Conservation (phyloP, 352 stramenopile genomes). For the Pythium plurisporium region DNA sequence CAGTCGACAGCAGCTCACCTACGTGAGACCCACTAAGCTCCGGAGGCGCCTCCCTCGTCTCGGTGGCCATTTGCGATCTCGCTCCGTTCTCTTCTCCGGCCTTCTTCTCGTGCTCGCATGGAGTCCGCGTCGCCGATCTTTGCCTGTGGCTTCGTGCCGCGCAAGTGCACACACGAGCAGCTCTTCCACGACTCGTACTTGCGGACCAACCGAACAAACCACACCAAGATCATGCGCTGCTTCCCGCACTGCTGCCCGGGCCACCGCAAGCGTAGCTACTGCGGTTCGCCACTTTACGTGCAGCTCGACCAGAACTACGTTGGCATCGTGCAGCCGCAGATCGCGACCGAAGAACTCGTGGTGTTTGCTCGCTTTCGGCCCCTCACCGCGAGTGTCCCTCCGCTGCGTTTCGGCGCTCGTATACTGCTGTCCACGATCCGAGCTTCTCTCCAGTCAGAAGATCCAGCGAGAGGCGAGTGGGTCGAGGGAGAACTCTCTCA, state of each 20-base stretch:
- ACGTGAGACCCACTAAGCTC: no score
- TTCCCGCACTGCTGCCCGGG: constrained; percentile 47
- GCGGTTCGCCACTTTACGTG: constrained; percentile 33
- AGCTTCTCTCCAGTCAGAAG: constrained; percentile 6
- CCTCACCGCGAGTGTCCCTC: not conserved
- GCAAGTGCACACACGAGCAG: not conserved
- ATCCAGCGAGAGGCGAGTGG: constrained; percentile 12
- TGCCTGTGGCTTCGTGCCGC: not conserved
- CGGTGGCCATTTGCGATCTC: no score
- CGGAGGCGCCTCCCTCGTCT: no score
- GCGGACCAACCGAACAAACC: not conserved
- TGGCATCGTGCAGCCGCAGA: not conserved
- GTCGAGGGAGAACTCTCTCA: constrained; percentile 2
- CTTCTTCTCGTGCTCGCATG: no score
- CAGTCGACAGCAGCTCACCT: no score
- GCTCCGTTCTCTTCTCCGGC: no score
- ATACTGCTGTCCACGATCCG: not conserved
- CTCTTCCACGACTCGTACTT: not conserved
- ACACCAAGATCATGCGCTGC: constrained; percentile 17
- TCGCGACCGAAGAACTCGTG: constrained; percentile 20
- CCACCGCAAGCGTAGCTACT: constrained; percentile 38
- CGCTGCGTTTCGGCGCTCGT: not conserved
- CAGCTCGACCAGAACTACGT: constrained; percentile 4
- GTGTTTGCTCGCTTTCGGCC: constrained; percentile 42
- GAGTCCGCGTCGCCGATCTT: no score